Evolutionary conservation across 2,329 filamentous ascomycete genomes (phyloP), one percentile per base, ranked within the genome.

Genomic region (Trichothecium roseum): DNA sequence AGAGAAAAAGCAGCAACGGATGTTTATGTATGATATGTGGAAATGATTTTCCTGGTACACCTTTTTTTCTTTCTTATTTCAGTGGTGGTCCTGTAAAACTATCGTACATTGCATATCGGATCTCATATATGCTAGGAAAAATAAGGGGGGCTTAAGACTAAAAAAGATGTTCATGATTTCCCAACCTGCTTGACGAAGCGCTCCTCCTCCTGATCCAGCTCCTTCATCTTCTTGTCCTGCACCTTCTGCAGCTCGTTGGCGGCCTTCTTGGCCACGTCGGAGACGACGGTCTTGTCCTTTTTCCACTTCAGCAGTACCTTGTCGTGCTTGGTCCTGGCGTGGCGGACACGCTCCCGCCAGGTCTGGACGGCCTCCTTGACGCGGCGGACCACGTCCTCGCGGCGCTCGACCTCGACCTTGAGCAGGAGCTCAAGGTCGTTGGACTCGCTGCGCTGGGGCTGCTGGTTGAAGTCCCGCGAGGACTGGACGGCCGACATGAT

Each of bases 391-490:
- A 68, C 49, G 37, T 68, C 69, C 18, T 72, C 70, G 37, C 56
- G 60, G 43, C 55, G 55, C 57, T 72, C 69, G 20, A 62, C 55
- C 60, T 75, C 70, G 37, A 74, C 55, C 47, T 63, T 63, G 41
- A 77, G 60, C 18, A 69, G 47, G 38, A 77, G 64, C 59, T 76
- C 72, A 16, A 76, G 64, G 53, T 72, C 69, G 54, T 75, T 75
- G 51, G 76, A 72, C 31, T 67, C 60, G 50, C 63, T 63, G 15
- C 60, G 60, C 63, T 76, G 73, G 32, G 72, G 71, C 62, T 74
- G 71, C 63, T 75, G 71, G 60, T 75, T 75, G 55, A 70, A 74
- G 45, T 69, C 62, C n/a, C 52, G 48, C 47, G 60, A 66, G 20
- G 53, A 47, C 55, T 74, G 69, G 34, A 75, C 59, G 22, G 71